These are phyloP conservation scores for Pleurostoma richardsiae DNA, from an alignment of 2,329 filamentous ascomycete genomes.

Conservation along the genomic window DNA sequence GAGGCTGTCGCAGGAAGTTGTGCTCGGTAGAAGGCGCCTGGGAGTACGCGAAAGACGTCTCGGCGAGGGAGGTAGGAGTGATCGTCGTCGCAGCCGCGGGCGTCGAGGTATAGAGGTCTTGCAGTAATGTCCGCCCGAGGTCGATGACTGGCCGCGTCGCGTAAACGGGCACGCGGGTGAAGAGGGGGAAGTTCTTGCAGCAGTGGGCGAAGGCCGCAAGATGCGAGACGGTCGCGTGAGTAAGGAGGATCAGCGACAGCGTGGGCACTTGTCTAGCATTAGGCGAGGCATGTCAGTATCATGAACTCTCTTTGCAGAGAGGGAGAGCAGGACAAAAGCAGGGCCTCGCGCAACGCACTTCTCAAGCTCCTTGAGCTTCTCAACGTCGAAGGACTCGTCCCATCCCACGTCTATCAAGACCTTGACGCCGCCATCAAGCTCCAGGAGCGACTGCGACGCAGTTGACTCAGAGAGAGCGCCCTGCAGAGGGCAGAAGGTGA, in stretches of 20 bases:
- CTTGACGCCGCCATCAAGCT: conserved; percentile 95
- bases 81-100: conserved; percentile 84
- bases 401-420: conserved; percentile 92
- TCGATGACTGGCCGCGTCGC: conserved; percentile 92
- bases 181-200: conserved; percentile 92
- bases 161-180: conserved; percentile 89
- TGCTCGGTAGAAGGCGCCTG: conserved; percentile 43
- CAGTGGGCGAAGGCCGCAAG: conserved; percentile 92
- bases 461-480: conserved; percentile 83
- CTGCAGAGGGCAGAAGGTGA: conserved; percentile 89
- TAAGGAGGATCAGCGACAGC: conserved; percentile 87
- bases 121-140: conserved; percentile 81
- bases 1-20: conserved; percentile 61
- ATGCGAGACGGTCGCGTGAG: conserved; percentile 87
- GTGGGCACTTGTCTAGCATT: conserved; percentile 74
- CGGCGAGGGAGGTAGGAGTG: conserved; percentile 65
- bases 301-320: too few relatives aligned
- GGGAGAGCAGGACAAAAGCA: too few relatives aligned
- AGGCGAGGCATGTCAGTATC: conserved; percentile 4
- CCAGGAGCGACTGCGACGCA: conserved; percentile 90
- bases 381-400: conserved; percentile 85
- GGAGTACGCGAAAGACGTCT: conserved; percentile 50
- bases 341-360: conserved; percentile 51
- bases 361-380: conserved; percentile 81
- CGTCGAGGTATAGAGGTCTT: conserved; percentile 88